These are phyloP conservation scores for Cadophora luteo-olivacea DNA, from an alignment of 2,329 filamentous ascomycete genomes.

Conservation along the genomic window DNA sequence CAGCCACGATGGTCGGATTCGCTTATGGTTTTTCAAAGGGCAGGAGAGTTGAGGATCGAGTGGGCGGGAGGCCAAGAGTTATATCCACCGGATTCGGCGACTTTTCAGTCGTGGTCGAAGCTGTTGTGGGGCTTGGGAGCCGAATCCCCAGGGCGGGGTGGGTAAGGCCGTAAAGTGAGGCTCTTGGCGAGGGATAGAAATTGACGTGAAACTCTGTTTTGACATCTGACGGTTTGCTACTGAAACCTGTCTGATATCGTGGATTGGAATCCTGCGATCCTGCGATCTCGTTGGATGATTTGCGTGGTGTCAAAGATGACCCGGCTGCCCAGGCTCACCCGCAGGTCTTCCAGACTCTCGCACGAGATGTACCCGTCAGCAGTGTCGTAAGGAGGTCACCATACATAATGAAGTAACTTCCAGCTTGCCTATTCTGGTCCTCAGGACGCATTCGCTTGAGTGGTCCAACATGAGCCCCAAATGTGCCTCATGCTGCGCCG, in stretches of 20 bases:
- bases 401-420: background rate
- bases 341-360: background rate
- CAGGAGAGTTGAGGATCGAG: background rate
- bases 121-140: background rate
- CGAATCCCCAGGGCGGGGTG: background rate
- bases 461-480: constrained; percentile 4
- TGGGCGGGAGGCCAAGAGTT: constrained; percentile 7
- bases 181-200: background rate
- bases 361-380: background rate
- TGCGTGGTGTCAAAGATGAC: constrained; percentile 1
- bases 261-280: background rate
- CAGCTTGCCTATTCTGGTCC: background rate
- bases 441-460: constrained; percentile 9
- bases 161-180: constrained; percentile 13
- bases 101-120: background rate
- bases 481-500: constrained; percentile 5
- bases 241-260: background rate
- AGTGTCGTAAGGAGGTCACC: background rate
- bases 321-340: constrained; percentile 4
- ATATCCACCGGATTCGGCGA: constrained; percentile 17
- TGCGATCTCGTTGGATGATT: background rate
- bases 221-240: background rate
- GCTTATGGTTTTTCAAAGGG: background rate
- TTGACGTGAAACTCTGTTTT: constrained; percentile 16
- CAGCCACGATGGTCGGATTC: constrained; percentile 7